Evolutionary conservation across 2,329 filamentous ascomycete species (phyloP).

Genomic region (Ilyonectria destructans): DNA sequence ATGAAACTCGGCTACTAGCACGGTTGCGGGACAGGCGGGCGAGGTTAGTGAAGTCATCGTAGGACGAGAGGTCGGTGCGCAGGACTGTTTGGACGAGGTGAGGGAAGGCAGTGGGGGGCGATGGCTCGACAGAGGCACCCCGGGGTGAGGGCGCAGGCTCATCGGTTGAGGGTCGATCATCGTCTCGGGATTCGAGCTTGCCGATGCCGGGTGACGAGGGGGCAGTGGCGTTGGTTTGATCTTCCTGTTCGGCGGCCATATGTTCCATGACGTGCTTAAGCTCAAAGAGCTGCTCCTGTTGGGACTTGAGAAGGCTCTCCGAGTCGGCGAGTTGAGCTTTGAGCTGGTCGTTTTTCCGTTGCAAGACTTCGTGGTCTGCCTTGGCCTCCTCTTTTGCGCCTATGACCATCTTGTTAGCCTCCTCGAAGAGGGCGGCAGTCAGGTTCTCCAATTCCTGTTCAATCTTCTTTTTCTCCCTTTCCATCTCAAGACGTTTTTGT

Average conservation of each 20-base stretch:
- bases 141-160: constrained; percentile 54
- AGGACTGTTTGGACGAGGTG: constrained; percentile 89
- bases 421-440: constrained; percentile 95
- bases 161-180: constrained; percentile 55
- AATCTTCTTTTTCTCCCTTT: constrained; percentile 89
- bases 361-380: constrained; percentile 84
- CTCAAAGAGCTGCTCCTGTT: constrained; percentile 93
- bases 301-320: constrained; percentile 86
- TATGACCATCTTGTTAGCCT: constrained; percentile 98
- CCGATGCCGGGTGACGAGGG: constrained; percentile 86
- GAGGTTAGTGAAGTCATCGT: constrained; percentile 88
- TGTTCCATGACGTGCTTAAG: constrained; percentile 94
- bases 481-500: constrained; percentile 74
- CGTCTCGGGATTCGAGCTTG: constrained; percentile 75
- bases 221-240: constrained; percentile 79
- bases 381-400: constrained; percentile 89
- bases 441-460: constrained; percentile 93
- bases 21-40: constrained; percentile 77
- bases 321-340: constrained; percentile 89
- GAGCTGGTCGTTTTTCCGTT: constrained; percentile 90
- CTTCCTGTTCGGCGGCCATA: constrained; percentile 82
- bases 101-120: constrained; percentile 80
- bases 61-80: constrained; percentile 85
- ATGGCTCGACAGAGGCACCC: constrained; percentile 58
- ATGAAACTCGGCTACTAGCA: constrained; percentile 77